Conservation (phyloP, 192 early-diverging fungal genomes). For the Allomyces macrogynus region DNA sequence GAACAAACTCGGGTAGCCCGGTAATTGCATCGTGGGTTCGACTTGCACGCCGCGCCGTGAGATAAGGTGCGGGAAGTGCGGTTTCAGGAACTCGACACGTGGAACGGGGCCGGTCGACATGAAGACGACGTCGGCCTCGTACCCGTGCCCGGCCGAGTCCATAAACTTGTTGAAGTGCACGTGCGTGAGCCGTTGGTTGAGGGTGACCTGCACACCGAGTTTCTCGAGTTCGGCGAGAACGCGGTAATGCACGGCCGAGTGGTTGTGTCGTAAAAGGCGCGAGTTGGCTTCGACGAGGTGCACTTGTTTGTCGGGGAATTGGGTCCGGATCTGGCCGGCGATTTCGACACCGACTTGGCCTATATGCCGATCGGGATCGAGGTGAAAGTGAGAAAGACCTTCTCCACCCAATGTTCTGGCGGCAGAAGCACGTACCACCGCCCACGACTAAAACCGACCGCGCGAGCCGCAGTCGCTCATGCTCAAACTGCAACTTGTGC, state of each 20-base stretch:
- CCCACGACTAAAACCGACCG: neutral
- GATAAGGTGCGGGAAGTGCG: too few relatives aligned
- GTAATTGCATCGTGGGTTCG: neutral
- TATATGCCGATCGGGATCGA: too few relatives aligned
- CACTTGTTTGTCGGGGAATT: neutral
- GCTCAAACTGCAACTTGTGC: neutral
- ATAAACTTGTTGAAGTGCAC: neutral
- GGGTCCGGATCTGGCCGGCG: neutral
- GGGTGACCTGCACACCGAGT: neutral
- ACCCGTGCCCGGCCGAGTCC: neutral
- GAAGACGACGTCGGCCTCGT: neutral
- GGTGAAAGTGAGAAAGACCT: too few relatives aligned
- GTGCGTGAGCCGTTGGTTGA: neutral
- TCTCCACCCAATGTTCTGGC: too few relatives aligned
- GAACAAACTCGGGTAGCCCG: neutral
- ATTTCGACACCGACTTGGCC: neutral
- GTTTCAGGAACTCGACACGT: neutral
- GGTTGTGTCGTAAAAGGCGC: neutral
- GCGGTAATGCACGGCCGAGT: neutral
- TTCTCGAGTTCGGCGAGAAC: neutral
- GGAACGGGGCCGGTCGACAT: neutral
- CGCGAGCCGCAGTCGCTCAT: neutral
- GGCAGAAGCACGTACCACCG: neutral
- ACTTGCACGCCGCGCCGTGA: neutral
- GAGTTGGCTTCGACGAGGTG: neutral